A percentile compares a stretch with the other conserved stretches of the same genome.
Conservation (phyloP, 2,329 filamentous ascomycete species). For the Ilyonectria destructans region DNA sequence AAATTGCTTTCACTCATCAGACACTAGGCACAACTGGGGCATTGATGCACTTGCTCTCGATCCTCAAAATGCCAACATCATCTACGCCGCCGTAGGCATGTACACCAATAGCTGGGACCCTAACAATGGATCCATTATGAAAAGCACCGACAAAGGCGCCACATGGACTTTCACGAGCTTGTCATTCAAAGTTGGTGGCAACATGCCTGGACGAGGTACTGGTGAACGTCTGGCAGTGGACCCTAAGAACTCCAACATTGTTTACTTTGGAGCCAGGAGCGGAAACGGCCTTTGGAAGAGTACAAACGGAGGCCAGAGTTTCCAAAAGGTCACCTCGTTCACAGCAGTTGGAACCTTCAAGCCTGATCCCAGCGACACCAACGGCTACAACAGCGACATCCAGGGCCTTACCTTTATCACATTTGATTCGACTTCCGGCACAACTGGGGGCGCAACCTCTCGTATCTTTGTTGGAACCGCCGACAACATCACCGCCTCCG, state of each 20-base stretch:
- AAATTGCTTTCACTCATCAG: neutral
- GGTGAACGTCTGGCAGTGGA: conserved; percentile 74
- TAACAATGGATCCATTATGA: conserved; percentile 68
- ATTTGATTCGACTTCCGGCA: conserved; percentile 68
- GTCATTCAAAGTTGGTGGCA: conserved; percentile 74
- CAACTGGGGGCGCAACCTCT: conserved; percentile 64
- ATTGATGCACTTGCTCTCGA: conserved; percentile 72
- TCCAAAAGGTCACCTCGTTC: conserved; percentile 67
- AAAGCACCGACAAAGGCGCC: conserved; percentile 67
- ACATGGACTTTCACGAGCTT: conserved; percentile 67
- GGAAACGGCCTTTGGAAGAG: conserved; percentile 74
- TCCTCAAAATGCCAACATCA: conserved; percentile 65
- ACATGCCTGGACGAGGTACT: conserved; percentile 74
- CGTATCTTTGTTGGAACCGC: conserved; percentile 72
- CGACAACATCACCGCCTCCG: conserved; percentile 67
- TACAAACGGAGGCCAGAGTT: conserved; percentile 69
- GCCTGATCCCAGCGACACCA: conserved; percentile 62
- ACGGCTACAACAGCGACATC: conserved; percentile 62
- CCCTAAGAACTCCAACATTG: conserved; percentile 69
- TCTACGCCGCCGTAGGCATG: conserved; percentile 70
- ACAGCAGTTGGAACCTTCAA: conserved; percentile 66
- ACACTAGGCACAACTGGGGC: conserved; percentile 68
- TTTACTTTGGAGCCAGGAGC: conserved; percentile 73
- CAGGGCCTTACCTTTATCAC: conserved; percentile 68
- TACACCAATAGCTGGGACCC: conserved; percentile 76